Conservation (phyloP, 352 stramenopile genomes). For the Phytophthora meadii region DNA sequence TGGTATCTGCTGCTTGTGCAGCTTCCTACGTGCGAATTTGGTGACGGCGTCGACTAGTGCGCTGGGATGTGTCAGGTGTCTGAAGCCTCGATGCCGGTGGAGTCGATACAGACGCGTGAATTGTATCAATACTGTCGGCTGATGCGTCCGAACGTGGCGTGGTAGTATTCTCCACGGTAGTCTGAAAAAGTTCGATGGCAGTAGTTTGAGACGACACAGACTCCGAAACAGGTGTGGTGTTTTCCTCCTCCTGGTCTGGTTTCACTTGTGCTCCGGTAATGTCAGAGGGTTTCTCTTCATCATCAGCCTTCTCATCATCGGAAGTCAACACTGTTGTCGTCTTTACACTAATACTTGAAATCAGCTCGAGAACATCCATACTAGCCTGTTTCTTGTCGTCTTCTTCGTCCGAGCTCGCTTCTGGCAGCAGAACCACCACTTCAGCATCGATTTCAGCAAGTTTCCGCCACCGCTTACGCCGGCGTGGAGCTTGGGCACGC, state of each 20-base stretch:
- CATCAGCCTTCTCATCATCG: conserved; percentile 10
- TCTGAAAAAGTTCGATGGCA: conserved; percentile 7
- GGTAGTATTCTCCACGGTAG: conserved; percentile 9
- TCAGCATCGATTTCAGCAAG: conserved; percentile 38
- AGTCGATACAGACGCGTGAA: not conserved
- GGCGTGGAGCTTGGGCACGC: conserved; percentile 6
- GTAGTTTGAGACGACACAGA: conserved; percentile 6
- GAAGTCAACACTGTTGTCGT: conserved; percentile 6
- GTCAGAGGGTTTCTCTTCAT: conserved; percentile 15
- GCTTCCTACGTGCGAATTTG: conserved; percentile 18
- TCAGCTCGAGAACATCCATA: conserved; percentile 19
- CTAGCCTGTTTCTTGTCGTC: not conserved
- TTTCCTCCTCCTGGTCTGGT: conserved; percentile 6
- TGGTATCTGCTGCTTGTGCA: not conserved
- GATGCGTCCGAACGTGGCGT: conserved; percentile 18
- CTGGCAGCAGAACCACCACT: conserved; percentile 51
- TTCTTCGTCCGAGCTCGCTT: conserved; percentile 35
- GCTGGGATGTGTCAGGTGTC: conserved; percentile 28
- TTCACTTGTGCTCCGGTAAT: conserved; percentile 20
- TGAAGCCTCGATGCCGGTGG: conserved; percentile 10
- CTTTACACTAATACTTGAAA: conserved; percentile 12
- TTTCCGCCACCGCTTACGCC: conserved; percentile 15
- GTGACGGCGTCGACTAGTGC: conserved; percentile 12
- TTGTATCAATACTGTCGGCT: conserved; percentile 1
- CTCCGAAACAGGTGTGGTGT: not conserved